These are phyloP conservation scores for Galeopsis tetrahit DNA, from an alignment of 257 asterid genomes.

Conservation along the genomic window DNA sequence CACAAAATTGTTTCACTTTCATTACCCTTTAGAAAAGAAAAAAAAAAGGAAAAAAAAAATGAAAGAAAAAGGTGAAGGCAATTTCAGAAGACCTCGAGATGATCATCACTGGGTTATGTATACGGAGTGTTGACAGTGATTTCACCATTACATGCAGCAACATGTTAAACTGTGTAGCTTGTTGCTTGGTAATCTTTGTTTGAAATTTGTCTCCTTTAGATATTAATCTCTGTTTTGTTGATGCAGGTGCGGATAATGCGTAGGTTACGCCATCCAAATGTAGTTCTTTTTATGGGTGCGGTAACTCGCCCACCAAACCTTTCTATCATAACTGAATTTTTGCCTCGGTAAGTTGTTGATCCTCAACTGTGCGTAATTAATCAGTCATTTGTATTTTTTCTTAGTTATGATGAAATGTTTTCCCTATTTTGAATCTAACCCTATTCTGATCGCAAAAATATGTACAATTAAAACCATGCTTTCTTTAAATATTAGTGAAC, in stretches of 20 bases:
- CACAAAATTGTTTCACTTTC: not conserved
- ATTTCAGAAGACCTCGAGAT: not conserved
- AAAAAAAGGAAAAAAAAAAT: not conserved
- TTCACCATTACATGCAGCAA: not conserved
- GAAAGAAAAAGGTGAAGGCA: not conserved
- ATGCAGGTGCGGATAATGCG: constrained; percentile 97
- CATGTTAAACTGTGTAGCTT: constrained; percentile 14
- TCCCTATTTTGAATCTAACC: constrained; percentile 9
- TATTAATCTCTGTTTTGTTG: constrained; percentile 29
- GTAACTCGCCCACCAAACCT: constrained; percentile 98
- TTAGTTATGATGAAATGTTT: constrained; percentile 1
- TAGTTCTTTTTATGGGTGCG: constrained; percentile 99
- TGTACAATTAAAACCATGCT: constrained; percentile 17
- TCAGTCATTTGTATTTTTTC: constrained; percentile 1
- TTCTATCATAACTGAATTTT: constrained; percentile 90
- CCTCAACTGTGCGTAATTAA: not conserved
- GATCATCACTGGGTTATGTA: not conserved
- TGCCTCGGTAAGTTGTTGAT: constrained; percentile 74
- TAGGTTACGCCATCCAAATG: constrained; percentile 95
- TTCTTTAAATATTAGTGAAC: constrained; percentile 31
- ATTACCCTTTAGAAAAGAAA: not conserved
- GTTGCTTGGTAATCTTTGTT: constrained; percentile 8
- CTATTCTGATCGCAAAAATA: constrained; percentile 1
- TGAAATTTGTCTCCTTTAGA: constrained; percentile 2
- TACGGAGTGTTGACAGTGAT: not conserved